Conservation (phyloP, 2,329 filamentous ascomycete genomes). For the Paraphaeosphaeria minitans region DNA sequence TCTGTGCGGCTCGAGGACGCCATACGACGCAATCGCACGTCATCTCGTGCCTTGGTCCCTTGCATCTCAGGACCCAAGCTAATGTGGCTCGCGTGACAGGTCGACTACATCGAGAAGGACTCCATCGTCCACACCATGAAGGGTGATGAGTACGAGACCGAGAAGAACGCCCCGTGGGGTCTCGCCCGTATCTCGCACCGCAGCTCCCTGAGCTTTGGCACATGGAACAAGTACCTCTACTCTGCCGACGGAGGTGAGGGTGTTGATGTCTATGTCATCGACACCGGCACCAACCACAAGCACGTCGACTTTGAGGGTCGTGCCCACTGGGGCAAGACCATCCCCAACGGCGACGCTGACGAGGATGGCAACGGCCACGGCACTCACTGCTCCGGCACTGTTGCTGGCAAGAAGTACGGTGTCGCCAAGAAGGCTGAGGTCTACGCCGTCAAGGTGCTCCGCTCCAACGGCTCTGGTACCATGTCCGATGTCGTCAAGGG, state of each 20-base stretch:
- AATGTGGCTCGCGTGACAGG: constrained; percentile 59
- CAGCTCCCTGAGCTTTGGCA: constrained; percentile 81
- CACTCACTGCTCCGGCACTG: constrained; percentile 98
- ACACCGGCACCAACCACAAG: constrained; percentile 91
- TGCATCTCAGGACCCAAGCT: constrained; percentile 25
- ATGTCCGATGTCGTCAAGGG: constrained; percentile 99
- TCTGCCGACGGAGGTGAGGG: constrained; percentile 89
- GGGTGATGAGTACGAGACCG: constrained; percentile 60
- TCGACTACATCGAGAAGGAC: constrained; percentile 96
- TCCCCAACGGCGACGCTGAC: constrained; percentile 82
- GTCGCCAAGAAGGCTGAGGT: constrained; percentile 98
- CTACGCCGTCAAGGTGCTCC: constrained; percentile 97
- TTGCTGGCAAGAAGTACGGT: constrained; percentile 98
- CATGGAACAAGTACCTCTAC: constrained; percentile 98
- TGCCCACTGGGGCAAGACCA: constrained; percentile 96
- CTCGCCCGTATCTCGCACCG: constrained; percentile 97
- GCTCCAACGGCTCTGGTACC: constrained; percentile 94
- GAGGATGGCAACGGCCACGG: constrained; percentile 97
- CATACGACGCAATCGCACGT: constrained; percentile 34
- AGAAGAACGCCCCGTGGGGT: constrained; percentile 98
- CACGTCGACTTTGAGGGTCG: constrained; percentile 98
- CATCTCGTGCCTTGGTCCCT: constrained; percentile 30
- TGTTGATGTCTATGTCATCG: constrained; percentile 98
- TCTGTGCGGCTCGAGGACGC: constrained; percentile 20
- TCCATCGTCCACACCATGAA: constrained; percentile 85